Percentiles rank a stretch among this genome's conserved stretches.
Conservation (phyloP, 2,329 filamentous ascomycete species). For the Ophiostoma quercus region DNA sequence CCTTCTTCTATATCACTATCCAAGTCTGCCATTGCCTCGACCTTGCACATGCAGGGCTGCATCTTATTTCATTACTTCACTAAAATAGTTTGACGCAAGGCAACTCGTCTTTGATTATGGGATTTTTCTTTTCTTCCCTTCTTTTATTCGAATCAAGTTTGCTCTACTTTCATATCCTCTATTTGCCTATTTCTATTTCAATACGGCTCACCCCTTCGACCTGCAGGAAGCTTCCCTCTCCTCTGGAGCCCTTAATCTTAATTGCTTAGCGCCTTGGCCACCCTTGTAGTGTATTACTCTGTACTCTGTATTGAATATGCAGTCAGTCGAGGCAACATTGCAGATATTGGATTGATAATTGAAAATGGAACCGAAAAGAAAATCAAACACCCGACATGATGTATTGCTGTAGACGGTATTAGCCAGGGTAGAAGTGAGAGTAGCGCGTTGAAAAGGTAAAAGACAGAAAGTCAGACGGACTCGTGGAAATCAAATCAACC, state of each 20-base stretch:
- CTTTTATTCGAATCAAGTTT: too few relatives aligned
- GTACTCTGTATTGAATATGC: not conserved
- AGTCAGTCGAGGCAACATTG: not conserved
- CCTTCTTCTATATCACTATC: not conserved
- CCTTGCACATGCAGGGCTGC: constrained; percentile 2
- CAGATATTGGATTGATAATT: not conserved
- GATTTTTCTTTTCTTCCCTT: not conserved
- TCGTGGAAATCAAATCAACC: too few relatives aligned
- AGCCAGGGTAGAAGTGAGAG: not conserved
- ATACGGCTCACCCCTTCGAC: constrained; percentile 17
- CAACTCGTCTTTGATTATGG: not conserved
- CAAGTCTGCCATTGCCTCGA: not conserved
- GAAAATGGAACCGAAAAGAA: not conserved
- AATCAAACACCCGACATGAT: not conserved
- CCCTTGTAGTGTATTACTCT: not conserved
- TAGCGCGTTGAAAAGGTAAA: too few relatives aligned
- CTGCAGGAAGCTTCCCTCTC: constrained; percentile 19
- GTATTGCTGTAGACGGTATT: not conserved
- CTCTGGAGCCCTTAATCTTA: constrained; percentile 17
- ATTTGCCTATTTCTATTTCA: not conserved
- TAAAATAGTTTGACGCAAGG: constrained; percentile 1
- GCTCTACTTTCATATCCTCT: not conserved
- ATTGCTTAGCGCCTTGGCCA: constrained; percentile 18
- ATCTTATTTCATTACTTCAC: not conserved
- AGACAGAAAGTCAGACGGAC: too few relatives aligned